Conservation (phyloP, 768 basidiomycete species). For the Boletus subcaerulescens region DNA sequence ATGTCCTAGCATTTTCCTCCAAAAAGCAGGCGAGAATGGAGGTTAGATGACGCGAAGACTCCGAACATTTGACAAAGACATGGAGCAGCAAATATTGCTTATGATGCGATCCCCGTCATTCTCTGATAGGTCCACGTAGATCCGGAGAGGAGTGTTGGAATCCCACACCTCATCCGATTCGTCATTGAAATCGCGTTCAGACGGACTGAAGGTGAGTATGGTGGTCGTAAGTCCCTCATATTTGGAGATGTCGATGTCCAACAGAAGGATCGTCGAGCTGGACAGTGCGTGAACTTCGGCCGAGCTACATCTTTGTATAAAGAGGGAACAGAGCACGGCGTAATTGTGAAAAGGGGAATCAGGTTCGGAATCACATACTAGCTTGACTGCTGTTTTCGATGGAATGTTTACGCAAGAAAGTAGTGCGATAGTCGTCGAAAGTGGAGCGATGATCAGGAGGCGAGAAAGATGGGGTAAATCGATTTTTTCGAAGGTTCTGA, state of each 20-base stretch:
- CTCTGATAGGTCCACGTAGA: not conserved
- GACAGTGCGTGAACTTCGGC: not conserved
- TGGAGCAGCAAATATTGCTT: not conserved
- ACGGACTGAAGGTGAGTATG: not conserved
- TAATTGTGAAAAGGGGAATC: no score
- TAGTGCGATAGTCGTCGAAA: no score
- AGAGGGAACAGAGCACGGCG: not conserved
- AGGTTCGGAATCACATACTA: no score
- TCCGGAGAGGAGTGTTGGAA: not conserved
- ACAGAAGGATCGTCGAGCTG: not conserved
- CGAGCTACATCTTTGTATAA: not conserved
- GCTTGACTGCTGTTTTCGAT: no score
- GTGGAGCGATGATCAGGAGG: no score
- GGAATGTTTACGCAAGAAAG: no score
- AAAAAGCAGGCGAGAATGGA: not conserved
- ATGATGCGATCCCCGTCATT: not conserved
- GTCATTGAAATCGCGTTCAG: not conserved
- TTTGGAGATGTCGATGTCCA: not conserved
- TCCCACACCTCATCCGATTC: not conserved
- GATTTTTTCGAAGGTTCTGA: no score
- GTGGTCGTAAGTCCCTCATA: rapidly evolving
- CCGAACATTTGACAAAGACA: not conserved
- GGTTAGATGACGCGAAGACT: not conserved
- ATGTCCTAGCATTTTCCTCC: not conserved
- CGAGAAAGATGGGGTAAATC: no score